Evolutionary conservation across 495 filamentous ascomycete species (phyloP).

Genomic region (Apodospora peruviana): DNA sequence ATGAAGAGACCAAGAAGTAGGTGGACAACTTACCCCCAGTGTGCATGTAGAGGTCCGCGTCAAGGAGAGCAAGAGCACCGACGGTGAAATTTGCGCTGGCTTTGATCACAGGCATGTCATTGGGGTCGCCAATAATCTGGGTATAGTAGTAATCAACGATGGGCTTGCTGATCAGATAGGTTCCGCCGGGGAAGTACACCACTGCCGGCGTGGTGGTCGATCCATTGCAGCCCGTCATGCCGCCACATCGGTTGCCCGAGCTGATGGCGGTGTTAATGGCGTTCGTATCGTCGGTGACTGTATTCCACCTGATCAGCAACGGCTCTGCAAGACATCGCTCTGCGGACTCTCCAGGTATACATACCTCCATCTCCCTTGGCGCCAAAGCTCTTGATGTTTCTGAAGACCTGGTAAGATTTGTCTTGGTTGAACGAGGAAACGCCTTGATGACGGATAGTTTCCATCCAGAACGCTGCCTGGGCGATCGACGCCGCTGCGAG

Average conservation of each 20-base stretch:
- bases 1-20: background rate
- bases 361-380: slow-evolving; percentile 64
- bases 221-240: slow-evolving; percentile 59
- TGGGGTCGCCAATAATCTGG: slow-evolving; percentile 54
- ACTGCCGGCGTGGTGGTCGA: slow-evolving; percentile 65
- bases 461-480: slow-evolving; percentile 28
- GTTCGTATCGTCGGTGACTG: slow-evolving; percentile 77
- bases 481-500: slow-evolving; percentile 7
- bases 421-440: slow-evolving; percentile 53
- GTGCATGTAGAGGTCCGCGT: slow-evolving; percentile 18
- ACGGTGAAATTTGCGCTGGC: slow-evolving; percentile 52
- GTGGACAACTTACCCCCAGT: slow-evolving; percentile 9
- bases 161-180: slow-evolving; percentile 52
- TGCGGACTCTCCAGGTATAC: background rate
- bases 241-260: slow-evolving; percentile 64
- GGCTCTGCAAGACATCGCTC: background rate
- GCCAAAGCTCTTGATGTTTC: slow-evolving; percentile 79
- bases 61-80: slow-evolving; percentile 19
- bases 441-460: slow-evolving; percentile 35
- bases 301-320: no score
- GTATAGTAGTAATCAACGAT: slow-evolving; percentile 64
- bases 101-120: slow-evolving; percentile 63
- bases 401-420: slow-evolving; percentile 45
- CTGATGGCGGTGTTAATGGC: slow-evolving; percentile 80
- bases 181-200: slow-evolving; percentile 66